Percentiles rank a stretch among this genome's conserved stretches.
phyloP scores from a whole-genome alignment of 768 basidiomycete species.

The Macrolepiota dolichaula region DNA sequence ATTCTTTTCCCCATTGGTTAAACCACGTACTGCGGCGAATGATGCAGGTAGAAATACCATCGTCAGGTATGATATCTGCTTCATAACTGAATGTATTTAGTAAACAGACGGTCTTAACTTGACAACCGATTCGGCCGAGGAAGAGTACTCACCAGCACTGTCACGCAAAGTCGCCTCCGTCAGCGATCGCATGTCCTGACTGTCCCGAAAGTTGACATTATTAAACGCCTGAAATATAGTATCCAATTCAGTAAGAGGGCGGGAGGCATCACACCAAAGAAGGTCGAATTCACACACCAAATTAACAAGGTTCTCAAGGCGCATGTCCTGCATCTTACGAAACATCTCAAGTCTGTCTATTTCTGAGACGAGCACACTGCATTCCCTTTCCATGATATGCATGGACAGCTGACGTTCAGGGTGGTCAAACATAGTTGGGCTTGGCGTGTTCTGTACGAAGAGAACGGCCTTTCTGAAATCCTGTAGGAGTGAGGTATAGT shows the following conservation, averaged over 20 bases:
- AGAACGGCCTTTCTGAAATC: conserved; percentile 46
- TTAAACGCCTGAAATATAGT: conserved; percentile 36
- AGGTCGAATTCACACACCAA: conserved; percentile 25
- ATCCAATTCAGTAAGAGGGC: neutral
- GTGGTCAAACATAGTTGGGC: conserved; percentile 45
- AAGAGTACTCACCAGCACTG: conserved; percentile 18
- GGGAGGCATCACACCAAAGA: neutral
- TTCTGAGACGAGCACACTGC: conserved; percentile 43
- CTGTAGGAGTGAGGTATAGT: conserved; percentile 48
- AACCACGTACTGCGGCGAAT: conserved; percentile 29
- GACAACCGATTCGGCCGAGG: neutral
- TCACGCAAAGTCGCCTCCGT: conserved; percentile 32
- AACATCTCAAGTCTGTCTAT: conserved; percentile 45
- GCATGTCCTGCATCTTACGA: conserved; percentile 38
- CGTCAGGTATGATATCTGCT: conserved; percentile 45
- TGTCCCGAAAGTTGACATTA: conserved; percentile 42
- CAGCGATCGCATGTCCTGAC: conserved; percentile 33
- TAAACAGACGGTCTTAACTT: neutral
- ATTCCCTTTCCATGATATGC: conserved; percentile 38
- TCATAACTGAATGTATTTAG: conserved; percentile 27
- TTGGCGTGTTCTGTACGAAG: conserved; percentile 41
- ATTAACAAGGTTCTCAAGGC: conserved; percentile 47
- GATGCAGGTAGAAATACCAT: conserved; percentile 52
- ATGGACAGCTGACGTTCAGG: conserved; percentile 18
- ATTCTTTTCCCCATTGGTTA: neutral